Evolutionary conservation across 257 asterid species (phyloP).

Genomic region (Agastache rugosa): DNA sequence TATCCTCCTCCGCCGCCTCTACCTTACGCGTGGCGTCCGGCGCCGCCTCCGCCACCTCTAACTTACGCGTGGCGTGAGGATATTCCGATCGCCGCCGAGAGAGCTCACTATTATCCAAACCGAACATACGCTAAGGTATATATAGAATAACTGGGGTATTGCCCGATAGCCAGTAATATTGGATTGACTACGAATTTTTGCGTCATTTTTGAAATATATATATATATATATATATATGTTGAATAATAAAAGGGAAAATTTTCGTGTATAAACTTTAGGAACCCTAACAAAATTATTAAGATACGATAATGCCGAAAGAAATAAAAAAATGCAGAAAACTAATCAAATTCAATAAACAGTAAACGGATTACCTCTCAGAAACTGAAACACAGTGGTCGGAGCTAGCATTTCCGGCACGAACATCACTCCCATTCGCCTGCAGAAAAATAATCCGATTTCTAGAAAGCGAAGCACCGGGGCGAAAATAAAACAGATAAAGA

Average conservation of each 20-base stretch:
- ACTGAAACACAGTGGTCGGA: constrained; percentile 36
- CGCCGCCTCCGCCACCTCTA: neutral
- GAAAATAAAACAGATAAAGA: constrained; percentile 37
- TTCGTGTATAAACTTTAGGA: constrained; percentile 34
- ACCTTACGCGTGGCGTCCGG: neutral
- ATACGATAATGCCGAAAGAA: constrained; percentile 21
- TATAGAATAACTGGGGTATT: no score
- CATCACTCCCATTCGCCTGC: constrained; percentile 50
- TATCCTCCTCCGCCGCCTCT: neutral
- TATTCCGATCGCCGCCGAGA: constrained; percentile 9
- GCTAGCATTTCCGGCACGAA: constrained; percentile 43
- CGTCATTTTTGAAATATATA: no score
- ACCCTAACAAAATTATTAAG: constrained; percentile 52
- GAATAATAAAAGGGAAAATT: constrained; percentile 27
- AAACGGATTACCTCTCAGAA: constrained; percentile 49
- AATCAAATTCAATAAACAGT: constrained; percentile 37
- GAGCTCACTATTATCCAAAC: constrained; percentile 6
- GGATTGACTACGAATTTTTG: no score
- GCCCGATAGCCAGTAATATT: no score
- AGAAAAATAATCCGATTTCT: constrained; percentile 34
- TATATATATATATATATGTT: constrained; percentile 20
- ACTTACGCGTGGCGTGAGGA: neutral
- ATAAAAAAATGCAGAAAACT: constrained; percentile 4
- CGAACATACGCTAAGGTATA: no score
- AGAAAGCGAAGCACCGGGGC: constrained; percentile 20